These are phyloP conservation scores for Teratosphaeria viscida DNA, from an alignment of 2,329 filamentous ascomycete species.

Conservation along the genomic window DNA sequence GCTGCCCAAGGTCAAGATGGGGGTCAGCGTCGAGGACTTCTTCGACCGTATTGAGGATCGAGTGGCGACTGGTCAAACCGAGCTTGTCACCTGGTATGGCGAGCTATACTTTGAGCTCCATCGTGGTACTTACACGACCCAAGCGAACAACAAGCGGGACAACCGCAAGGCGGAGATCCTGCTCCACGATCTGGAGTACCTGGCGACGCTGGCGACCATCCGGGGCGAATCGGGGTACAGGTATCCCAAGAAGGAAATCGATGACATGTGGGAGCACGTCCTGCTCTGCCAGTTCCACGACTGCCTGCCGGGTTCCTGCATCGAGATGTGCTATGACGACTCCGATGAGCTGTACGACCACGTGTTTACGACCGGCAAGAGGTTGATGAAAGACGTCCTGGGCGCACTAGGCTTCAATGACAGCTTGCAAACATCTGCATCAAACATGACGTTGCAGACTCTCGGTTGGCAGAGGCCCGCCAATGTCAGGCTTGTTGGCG, in stretches of 20 bases:
- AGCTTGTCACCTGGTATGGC: conserved; percentile 92
- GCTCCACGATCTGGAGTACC: conserved; percentile 75
- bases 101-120: conserved; percentile 98
- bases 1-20: conserved; percentile 80
- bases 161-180: conserved; percentile 79
- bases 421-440: conserved; percentile 19
- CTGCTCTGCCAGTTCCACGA: conserved; percentile 96
- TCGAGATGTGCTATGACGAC: conserved; percentile 97
- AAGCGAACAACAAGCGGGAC: conserved; percentile 93
- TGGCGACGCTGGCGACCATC: conserved; percentile 77
- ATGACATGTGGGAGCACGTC: conserved; percentile 89
- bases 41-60: conserved; percentile 78
- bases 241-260: conserved; percentile 89
- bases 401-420: conserved; percentile 53
- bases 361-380: conserved; percentile 67
- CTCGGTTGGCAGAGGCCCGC: conserved; percentile 66
- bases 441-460: conserved; percentile 65
- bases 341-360: conserved; percentile 79
- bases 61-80: conserved; percentile 47
- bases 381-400: conserved; percentile 60
- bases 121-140: conserved; percentile 87
- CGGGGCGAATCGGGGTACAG: conserved; percentile 56
- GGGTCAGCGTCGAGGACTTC: conserved; percentile 85
- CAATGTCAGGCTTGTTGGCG: conserved; percentile 13
- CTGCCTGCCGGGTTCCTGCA: conserved; percentile 85